Base-by-base conservation (phyloP, 441 rosid species). In the Gossypium gossypioides region DNA sequence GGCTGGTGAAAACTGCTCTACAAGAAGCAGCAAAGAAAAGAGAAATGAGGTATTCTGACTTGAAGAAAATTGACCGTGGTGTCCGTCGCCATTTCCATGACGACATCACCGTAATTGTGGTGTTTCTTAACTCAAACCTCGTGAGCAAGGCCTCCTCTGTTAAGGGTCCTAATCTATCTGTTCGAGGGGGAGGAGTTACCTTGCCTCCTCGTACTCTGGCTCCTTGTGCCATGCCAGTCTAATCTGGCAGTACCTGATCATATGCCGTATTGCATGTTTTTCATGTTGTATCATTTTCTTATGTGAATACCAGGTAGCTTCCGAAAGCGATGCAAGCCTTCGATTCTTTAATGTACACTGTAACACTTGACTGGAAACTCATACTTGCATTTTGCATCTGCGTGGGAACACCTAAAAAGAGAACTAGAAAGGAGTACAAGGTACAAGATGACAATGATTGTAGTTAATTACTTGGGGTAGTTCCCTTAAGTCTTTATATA, bases 21-120 rank as follows among this genome's bases (percentile, higher is more conserved):
- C 80, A 86, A 19, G 89, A 82, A 71, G 97, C 95, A 22, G 97
- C 97, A 12, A 89, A 75, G 78, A 91, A 91, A 80, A 86, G 90
- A 75, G 95, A 89, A 81, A 91, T 95, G 96, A 88, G 99, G 60
- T 95, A 92, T 79, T 92, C 99, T 0, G 99, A 92, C 90, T 78
- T 95, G 84, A 95, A 91, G 83, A 92, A 89, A 88, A 92, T 95
- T 2, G 97, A 95, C 78, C 89, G 96, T 0, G 98, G 99, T 0
- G 98, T 95, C 3, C 74, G 99, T 19, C 79, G 99, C 44, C 95
- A 89, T 87, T 95, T 92, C 90, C 99, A 95, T 22, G 99, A 95
- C 27, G 99, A 95, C 82, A 91, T 89, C 72, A 90, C 97, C 1
- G 99, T 89, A 70, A 74, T 91, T 0, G 96, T 95, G 2, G 83